Evolutionary conservation across 305 asterid genomes (phyloP).

Genomic region (Rubia tinctorum): DNA sequence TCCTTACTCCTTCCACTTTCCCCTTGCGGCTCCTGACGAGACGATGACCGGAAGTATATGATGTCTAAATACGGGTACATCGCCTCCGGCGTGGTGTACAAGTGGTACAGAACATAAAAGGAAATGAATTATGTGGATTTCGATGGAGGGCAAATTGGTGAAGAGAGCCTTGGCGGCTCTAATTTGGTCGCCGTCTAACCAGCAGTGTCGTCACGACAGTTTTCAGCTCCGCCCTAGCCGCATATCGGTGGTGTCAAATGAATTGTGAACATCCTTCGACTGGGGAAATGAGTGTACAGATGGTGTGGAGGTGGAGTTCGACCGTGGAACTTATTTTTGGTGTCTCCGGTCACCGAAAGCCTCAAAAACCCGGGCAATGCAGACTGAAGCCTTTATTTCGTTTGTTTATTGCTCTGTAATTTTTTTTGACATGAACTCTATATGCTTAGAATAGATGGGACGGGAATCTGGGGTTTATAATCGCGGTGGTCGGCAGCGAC

Average conservation of each 20-base stretch:
- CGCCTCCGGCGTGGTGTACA: neutral
- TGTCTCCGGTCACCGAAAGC: conserved; percentile 24
- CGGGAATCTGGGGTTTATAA: neutral
- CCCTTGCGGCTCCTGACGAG: too few species aligned
- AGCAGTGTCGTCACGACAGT: conserved; percentile 26
- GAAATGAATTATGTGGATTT: neutral
- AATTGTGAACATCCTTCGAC: too few species aligned
- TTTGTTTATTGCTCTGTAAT: neutral
- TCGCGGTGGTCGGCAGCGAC: too few species aligned
- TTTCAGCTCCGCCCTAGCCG: conserved; percentile 28
- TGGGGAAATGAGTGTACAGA: neutral
- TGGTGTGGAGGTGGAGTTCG: conserved; percentile 11
- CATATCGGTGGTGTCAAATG: conserved; percentile 22
- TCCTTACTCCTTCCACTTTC: too few species aligned
- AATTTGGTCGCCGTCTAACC: conserved; percentile 35
- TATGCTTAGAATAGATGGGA: neutral
- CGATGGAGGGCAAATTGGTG: conserved; percentile 35
- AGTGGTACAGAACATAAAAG: too few species aligned
- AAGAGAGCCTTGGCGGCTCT: conserved; percentile 31
- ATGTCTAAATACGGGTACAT: neutral
- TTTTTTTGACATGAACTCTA: neutral
- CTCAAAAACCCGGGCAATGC: too few species aligned
- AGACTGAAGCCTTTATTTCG: neutral
- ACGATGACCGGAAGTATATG: neutral
- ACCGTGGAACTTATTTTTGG: conserved; percentile 14